Evolutionary conservation across 2,329 filamentous ascomycete species (phyloP).

Genomic region (Penicillium palitans): DNA sequence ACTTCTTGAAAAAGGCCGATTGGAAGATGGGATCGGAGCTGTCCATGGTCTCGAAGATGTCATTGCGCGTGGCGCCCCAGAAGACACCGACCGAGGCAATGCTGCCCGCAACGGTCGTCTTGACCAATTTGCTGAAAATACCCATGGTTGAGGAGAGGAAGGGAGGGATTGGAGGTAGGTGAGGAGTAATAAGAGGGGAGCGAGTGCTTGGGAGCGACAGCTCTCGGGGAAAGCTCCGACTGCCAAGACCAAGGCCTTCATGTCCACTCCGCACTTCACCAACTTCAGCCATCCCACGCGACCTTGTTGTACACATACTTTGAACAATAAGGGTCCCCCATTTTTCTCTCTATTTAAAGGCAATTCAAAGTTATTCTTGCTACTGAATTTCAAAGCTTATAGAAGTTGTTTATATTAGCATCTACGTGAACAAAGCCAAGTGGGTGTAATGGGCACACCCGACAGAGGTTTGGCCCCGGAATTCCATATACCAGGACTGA

Average conservation of each 20-base stretch:
- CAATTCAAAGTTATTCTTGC: no score
- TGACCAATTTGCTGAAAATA: constrained; percentile 48
- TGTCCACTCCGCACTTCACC: no score
- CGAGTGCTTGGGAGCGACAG: background rate
- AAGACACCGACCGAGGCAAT: constrained; percentile 54
- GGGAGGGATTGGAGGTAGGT: background rate
- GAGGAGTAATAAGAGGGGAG: background rate
- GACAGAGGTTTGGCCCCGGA: no score
- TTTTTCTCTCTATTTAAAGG: no score
- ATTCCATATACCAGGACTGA: no score
- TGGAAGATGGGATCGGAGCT: constrained; percentile 63
- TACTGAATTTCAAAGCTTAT: no score
- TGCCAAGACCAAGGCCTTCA: background rate
- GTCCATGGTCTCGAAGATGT: constrained; percentile 59
- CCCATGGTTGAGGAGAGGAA: constrained; percentile 48
- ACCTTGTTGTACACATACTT: no score
- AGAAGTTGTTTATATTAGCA: no score
- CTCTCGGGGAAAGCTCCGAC: constrained; percentile 8
- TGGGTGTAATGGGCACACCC: no score
- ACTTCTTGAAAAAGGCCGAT: constrained; percentile 56
- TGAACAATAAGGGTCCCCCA: no score
- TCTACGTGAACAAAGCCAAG: no score
- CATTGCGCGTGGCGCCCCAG: constrained; percentile 57
- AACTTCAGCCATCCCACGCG: no score
- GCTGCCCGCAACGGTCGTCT: constrained; percentile 49